Base-by-base conservation (phyloP, 768 basidiomycete genomes). In the Boletus vermiculosoides region DNA sequence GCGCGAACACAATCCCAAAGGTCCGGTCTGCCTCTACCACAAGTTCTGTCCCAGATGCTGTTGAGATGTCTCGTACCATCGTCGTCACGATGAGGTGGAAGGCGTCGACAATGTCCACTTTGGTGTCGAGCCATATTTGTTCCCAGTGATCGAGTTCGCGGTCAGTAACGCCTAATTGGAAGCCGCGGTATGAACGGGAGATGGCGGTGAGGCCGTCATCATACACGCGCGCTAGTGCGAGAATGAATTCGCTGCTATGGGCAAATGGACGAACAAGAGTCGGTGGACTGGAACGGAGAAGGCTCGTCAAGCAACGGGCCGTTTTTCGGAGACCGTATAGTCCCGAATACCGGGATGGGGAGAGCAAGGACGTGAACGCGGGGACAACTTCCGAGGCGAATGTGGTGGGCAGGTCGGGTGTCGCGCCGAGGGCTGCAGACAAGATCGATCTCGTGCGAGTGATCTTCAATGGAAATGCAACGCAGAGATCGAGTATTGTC, bases 301-400 rank as follows among this genome's bases (percentile, higher is more conserved):
- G 78, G 42, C 78, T 76, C 22, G 76, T 63, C 46, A 89, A 71
- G 61, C 83, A 83, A 64, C 83, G 79, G 2, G 83, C 75, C 5
- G 82, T 76, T 68, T 89, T 90, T 34, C 88, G 81, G 58, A 87
- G 74, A 20, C 76, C 80, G 54, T 90, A 87, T 1, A 90, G 71
- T 8, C 85, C 88, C 54, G 72, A 69, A 4, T 70, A 67, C 15
- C 75, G 72, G 0, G 78, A 64, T 15, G 76, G 71, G 0, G 82
- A 74, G 1, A 90, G 75, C 11, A 78, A 64, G 1, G 71, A 42
- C 1, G 80, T 81, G 59, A 90, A 81, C 0, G 83, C 80, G 4
- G 86, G 81, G 0, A 87, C 74, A 6, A 85, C 78, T 31, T 85
- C 82, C 18, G 66, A 64, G 56, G 72, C 52, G 47, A 82, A 68